phyloP scores from a whole-genome alignment of 768 basidiomycete genomes.

The Crepidotus variabilis region DNA sequence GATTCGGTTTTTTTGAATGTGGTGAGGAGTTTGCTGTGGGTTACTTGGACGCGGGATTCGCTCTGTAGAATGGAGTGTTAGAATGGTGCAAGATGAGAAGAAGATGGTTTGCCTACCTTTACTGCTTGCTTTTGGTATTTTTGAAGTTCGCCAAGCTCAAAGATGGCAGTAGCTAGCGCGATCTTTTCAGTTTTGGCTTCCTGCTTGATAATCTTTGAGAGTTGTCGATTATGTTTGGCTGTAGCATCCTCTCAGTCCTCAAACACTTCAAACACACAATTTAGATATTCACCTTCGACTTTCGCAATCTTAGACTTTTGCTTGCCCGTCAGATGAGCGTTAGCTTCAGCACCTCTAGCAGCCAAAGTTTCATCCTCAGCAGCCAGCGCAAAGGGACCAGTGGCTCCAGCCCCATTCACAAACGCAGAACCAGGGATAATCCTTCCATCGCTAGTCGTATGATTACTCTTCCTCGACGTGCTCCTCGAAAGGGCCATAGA shows the following conservation, averaged over 20 bases:
- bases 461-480: slow-evolving; percentile 27
- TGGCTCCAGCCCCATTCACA: slow-evolving; percentile 50
- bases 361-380: slow-evolving; percentile 36
- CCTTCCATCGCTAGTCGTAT: slow-evolving; percentile 29
- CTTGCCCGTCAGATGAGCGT: slow-evolving; percentile 42
- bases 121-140: slow-evolving; percentile 64
- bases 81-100: neutral
- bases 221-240: slow-evolving; percentile 57
- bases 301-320: slow-evolving; percentile 50
- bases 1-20: slow-evolving; percentile 63
- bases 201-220: slow-evolving; percentile 66
- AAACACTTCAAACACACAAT: too few relatives aligned
- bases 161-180: slow-evolving; percentile 55
- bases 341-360: slow-evolving; percentile 42
- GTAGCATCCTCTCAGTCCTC: too few relatives aligned
- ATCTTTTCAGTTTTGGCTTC: slow-evolving; percentile 69
- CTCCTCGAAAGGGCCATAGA: slow-evolving; percentile 2
- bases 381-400: slow-evolving; percentile 41
- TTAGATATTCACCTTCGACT: slow-evolving; percentile 43
- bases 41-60: slow-evolving; percentile 53
- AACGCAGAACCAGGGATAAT: slow-evolving; percentile 38
- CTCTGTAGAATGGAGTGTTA: slow-evolving; percentile 29
- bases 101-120: slow-evolving; percentile 33
- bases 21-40: slow-evolving; percentile 49
- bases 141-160: slow-evolving; percentile 65